Conservation (phyloP, 495 filamentous ascomycete genomes). For the Amniculicola lignicola region DNA sequence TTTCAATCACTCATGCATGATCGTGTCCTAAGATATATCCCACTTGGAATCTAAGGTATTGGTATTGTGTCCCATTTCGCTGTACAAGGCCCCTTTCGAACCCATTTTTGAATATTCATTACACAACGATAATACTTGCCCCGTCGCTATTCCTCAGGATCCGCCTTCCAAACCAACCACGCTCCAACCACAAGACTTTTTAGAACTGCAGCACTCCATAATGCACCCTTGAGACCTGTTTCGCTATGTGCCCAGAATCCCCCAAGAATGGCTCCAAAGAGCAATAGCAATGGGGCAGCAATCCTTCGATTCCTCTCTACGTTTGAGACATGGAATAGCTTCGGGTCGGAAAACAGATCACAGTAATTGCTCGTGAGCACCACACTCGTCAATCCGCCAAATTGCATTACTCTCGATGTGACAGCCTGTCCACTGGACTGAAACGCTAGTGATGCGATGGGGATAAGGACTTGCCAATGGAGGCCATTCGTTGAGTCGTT, state of each 20-base stretch:
- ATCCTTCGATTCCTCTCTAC: conserved; percentile 57
- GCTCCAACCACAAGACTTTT: conserved; percentile 52
- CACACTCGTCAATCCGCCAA: conserved; percentile 62
- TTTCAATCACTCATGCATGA: too few relatives aligned
- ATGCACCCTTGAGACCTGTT: conserved; percentile 57
- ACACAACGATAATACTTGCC: too few relatives aligned
- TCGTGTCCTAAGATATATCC: too few relatives aligned
- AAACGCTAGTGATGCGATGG: conserved; percentile 64
- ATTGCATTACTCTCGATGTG: conserved; percentile 61
- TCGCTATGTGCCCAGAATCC: conserved; percentile 56
- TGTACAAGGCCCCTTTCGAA: too few relatives aligned
- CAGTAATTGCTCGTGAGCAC: conserved; percentile 71
- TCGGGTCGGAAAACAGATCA: conserved; percentile 63
- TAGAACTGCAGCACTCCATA: conserved; percentile 60
- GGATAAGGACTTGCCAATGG: conserved; percentile 57
- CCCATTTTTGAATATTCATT: too few relatives aligned
- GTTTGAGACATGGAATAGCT: conserved; percentile 51
- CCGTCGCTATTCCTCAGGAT: conserved; percentile 20
- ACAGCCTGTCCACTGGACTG: conserved; percentile 69
- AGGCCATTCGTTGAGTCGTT: conserved; percentile 45
- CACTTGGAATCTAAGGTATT: too few relatives aligned
- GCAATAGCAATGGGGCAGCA: conserved; percentile 55
- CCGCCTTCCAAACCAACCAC: conserved; percentile 55
- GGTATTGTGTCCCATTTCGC: too few relatives aligned
- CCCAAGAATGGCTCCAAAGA: conserved; percentile 59